These are phyloP conservation scores for Pythium aquatile DNA, from an alignment of 352 stramenopile species.

Conservation along the genomic window DNA sequence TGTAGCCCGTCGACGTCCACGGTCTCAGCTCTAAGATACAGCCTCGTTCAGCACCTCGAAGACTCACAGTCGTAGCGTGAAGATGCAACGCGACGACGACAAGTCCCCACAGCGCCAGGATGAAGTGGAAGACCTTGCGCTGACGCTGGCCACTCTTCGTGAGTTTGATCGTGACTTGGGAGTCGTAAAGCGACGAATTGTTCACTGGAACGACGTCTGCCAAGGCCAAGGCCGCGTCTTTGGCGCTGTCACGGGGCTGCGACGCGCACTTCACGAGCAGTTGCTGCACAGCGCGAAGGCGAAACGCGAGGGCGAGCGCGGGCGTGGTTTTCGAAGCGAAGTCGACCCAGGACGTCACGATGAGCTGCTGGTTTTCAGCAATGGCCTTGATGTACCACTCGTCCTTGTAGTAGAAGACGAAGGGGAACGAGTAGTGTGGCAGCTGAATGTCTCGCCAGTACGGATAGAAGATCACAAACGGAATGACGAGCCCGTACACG, in stretches of 20 bases:
- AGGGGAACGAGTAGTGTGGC: neutral
- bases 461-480: slow-evolving; percentile 10
- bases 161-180: neutral
- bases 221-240: neutral
- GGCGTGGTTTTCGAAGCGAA: slow-evolving; percentile 19
- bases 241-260: neutral
- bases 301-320: neutral
- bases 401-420: slow-evolving; percentile 16
- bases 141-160: neutral
- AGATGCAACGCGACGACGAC: slow-evolving; percentile 14
- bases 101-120: slow-evolving; percentile 15
- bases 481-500: slow-evolving; percentile 21
- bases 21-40: slow-evolving; percentile 27
- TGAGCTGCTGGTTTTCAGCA: slow-evolving; percentile 14
- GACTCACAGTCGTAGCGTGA: neutral
- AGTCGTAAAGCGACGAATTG: neutral
- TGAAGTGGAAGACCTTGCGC: neutral
- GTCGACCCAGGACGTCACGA: slow-evolving; percentile 20
- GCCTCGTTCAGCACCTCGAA: neutral
- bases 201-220: neutral
- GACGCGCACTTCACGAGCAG: neutral
- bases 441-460: slow-evolving; percentile 5
- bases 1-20: slow-evolving; percentile 14
- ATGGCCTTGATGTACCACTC: slow-evolving; percentile 18
- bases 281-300: neutral